Conservation (phyloP, 768 basidiomycete species). For the Amanita subjunquillea region DNA sequence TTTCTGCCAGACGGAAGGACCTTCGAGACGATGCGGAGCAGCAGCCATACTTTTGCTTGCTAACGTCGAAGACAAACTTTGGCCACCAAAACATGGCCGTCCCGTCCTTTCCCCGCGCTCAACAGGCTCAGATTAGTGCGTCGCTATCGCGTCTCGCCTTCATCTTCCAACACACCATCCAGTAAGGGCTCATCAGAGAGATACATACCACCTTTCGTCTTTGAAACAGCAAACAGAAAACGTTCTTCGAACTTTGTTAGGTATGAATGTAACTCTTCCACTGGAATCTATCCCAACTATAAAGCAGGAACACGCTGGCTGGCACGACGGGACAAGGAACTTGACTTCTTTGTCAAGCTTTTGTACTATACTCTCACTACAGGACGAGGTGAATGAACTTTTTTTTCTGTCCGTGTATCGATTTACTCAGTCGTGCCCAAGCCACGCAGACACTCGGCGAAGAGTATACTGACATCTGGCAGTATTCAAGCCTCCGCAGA, state of each 20-base stretch:
- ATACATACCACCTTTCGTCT: slow-evolving; percentile 65
- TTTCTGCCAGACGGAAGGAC: slow-evolving; percentile 70
- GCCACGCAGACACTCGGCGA: slow-evolving; percentile 82
- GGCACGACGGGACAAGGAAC: slow-evolving; percentile 71
- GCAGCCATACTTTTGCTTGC: slow-evolving; percentile 12
- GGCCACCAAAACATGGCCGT: slow-evolving; percentile 10
- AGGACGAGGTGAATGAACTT: slow-evolving; percentile 46
- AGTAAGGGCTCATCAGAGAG: slow-evolving; percentile 84
- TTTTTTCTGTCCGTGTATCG: background rate
- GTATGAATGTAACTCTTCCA: slow-evolving; percentile 26
- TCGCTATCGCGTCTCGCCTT: slow-evolving; percentile 5
- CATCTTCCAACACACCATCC: slow-evolving; percentile 9
- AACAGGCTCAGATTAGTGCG: slow-evolving; percentile 84
- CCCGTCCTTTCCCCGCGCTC: slow-evolving; percentile 59
- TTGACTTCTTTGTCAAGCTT: slow-evolving; percentile 58
- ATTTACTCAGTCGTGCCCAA: slow-evolving; percentile 17
- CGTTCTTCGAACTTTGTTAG: slow-evolving; percentile 69
- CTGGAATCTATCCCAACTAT: background rate
- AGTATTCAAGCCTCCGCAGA: slow-evolving; percentile 36
- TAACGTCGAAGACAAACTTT: slow-evolving; percentile 8
- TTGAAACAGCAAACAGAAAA: slow-evolving; percentile 68
- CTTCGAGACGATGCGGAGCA: slow-evolving; percentile 27
- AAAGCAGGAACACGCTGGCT: slow-evolving; percentile 71
- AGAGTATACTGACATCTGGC: slow-evolving; percentile 84
- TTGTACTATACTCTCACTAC: slow-evolving; percentile 68